These are phyloP conservation scores for Cordyceps javanica DNA, from an alignment of 2,329 filamentous ascomycete species.

Conservation along the genomic window DNA sequence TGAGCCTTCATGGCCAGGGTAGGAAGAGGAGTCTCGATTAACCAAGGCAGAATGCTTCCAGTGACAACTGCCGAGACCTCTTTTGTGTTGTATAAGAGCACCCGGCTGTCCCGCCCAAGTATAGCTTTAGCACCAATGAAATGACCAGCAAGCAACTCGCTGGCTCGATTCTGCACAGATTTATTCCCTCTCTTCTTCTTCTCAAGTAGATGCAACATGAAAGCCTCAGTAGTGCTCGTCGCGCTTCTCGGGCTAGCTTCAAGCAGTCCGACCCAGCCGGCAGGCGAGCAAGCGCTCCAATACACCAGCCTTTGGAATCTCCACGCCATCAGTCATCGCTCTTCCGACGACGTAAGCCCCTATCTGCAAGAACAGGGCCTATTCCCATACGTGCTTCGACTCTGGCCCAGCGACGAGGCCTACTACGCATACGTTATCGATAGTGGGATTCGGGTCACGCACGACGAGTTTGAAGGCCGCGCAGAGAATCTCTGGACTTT, in stretches of 20 bases:
- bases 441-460: slow-evolving; percentile 23
- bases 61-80: too few species aligned
- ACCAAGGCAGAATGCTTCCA: too few species aligned
- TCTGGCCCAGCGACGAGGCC: neutral
- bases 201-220: neutral
- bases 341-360: neutral
- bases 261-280: neutral
- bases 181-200: neutral
- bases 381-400: neutral
- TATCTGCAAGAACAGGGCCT: neutral
- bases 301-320: slow-evolving; percentile 27
- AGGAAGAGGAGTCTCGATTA: too few species aligned
- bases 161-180: neutral
- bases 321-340: neutral
- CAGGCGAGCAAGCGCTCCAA: neutral
- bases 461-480: neutral
- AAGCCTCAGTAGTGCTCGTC: neutral
- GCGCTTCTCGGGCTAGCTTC: neutral
- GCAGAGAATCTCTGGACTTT: neutral
- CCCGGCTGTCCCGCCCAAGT: too few species aligned
- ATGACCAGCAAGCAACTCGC: neutral
- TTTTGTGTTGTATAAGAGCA: too few species aligned
- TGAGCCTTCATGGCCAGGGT: neutral
- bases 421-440: neutral
- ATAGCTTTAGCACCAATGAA: neutral